Conservation (phyloP, 1,284 basidiomycete species). For the Ceratobasidium papillatum region DNA sequence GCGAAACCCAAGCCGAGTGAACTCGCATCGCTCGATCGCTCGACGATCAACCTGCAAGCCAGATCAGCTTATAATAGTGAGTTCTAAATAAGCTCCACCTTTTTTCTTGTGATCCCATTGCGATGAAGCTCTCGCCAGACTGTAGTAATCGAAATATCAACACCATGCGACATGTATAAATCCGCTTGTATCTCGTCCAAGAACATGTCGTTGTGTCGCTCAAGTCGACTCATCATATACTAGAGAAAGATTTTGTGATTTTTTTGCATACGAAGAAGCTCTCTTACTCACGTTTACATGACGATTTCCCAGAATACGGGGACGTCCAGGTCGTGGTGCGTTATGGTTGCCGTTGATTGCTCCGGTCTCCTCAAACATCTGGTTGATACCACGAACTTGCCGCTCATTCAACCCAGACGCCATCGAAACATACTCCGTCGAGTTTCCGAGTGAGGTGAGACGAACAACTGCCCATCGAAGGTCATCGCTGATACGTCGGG, state of each 20-base stretch:
- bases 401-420: not conserved
- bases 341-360: not conserved
- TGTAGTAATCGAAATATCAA: slow-evolving; percentile 39
- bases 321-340: not conserved
- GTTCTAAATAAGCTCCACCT: slow-evolving; percentile 43
- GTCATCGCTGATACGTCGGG: not conserved
- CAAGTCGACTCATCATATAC: not conserved
- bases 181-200: not conserved
- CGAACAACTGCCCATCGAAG: slow-evolving; percentile 12
- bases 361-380: not conserved
- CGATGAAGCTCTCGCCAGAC: slow-evolving; percentile 46
- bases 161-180: not conserved
- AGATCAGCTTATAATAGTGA: not conserved
- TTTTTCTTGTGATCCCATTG: slow-evolving; percentile 47
- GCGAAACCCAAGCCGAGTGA: slow-evolving; percentile 45
- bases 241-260: not conserved
- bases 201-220: not conserved
- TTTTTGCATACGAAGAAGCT: not conserved
- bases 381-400: not conserved
- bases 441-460: not conserved
- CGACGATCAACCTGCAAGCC: not conserved
- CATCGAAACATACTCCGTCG: not conserved
- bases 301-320: not conserved
- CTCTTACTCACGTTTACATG: not conserved
- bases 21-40: not conserved